Evolutionary conservation across 2,329 filamentous ascomycete species (phyloP), one percentile per base, ranked within the genome.

Genomic region (Trichophyton benhamiae): DNA sequence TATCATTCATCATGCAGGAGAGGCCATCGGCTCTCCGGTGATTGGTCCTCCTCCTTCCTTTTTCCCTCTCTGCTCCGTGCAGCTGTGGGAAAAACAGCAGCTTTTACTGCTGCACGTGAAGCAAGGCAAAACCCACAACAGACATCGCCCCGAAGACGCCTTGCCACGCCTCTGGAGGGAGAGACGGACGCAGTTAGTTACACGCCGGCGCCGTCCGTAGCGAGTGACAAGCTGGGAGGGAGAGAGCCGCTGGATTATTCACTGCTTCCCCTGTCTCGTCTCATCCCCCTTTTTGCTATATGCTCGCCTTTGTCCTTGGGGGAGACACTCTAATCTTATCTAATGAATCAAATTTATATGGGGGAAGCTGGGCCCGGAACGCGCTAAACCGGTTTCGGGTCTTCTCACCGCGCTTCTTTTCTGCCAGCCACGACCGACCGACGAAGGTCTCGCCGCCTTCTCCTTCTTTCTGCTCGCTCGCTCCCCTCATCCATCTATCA

Each of bases 371-470:
- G 49, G 49, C 44, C 44, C 44, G 44, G 49, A 9, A 25, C 49
- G 49, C 49, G 49, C 49, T 53, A 53, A 53, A 53, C 49, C 49
- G 49, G 22, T 53, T 53, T 22, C 30, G 38, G 55, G 38, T 38
- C 25, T 17, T 42, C 57, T 33, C 38, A 59, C 57, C 57, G 57
- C 57, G 57, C 57, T 59, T 59, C 57, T 48, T 59, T 27, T 36
- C 17, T 22, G 57, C 57, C 42, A 46, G 57, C 42, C 57, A 58
- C 55, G 33, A 58, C 55, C 55, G 38, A 41, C 33, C 33, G 49
- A 53, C 9, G 22, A 52, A 52, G 20, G 49, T 33, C 33, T 25
- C 55, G 38, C 33, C 55, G 30, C 55, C 25, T 44, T 58, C 52
- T 44, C 38, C 55, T 58, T 42, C 55, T 42, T 58, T 33, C 33